Percentiles rank a stretch among this genome's conserved stretches.
Conservation (phyloP, 1,284 basidiomycete genomes). For the Austropuccinia psidii region DNA sequence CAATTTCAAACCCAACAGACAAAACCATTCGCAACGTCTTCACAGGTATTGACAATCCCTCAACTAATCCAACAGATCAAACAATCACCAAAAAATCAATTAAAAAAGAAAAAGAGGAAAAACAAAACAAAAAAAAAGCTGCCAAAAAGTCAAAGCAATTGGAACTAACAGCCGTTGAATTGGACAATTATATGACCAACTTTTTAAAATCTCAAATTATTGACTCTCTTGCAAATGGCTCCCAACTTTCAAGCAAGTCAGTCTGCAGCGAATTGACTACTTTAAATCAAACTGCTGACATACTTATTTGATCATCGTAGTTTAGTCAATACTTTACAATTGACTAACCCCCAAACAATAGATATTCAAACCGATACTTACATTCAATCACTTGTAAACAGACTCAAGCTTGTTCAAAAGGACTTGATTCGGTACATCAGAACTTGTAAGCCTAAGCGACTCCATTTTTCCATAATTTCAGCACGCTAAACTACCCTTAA, state of each 20-base stretch:
- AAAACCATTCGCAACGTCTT: neutral
- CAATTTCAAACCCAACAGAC: neutral
- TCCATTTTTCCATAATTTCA: neutral
- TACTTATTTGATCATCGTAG: neutral
- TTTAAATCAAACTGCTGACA: too few species aligned
- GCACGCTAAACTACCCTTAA: neutral
- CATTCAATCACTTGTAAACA: neutral
- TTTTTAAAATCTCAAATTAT: neutral
- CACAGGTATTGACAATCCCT: neutral
- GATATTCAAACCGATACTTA: neutral
- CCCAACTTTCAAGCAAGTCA: conserved; percentile 1
- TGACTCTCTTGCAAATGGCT: neutral
- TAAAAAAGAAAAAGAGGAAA: conserved; percentile 7
- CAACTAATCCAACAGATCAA: neutral
- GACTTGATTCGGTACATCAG: neutral
- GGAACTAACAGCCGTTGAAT: too few species aligned
- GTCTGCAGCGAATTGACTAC: neutral
- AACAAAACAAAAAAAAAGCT: neutral
- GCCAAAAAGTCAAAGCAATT: neutral
- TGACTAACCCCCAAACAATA: neutral
- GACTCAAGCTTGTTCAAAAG: neutral
- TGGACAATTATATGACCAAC: too few species aligned
- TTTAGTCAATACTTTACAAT: conserved; percentile 20
- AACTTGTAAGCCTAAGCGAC: neutral
- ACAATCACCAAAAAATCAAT: neutral